These are phyloP conservation scores for Hypomontagnella monticulosa DNA, from an alignment of 495 filamentous ascomycete species.

Conservation along the genomic window DNA sequence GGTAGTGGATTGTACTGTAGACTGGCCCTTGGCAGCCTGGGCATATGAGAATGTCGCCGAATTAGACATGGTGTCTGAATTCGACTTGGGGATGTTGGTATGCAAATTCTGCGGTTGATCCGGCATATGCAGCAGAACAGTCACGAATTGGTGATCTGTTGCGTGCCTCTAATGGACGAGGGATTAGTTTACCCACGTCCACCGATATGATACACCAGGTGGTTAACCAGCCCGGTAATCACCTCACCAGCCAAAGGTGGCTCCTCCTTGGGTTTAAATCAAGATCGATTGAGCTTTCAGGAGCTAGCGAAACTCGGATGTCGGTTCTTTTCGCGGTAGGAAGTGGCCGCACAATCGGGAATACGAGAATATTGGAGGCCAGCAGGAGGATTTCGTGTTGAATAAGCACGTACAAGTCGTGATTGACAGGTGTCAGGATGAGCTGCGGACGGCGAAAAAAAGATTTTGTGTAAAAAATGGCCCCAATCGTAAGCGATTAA, in stretches of 20 bases:
- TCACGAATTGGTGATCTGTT: constrained; percentile 33
- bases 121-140: constrained; percentile 26
- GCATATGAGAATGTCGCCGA: constrained; percentile 84
- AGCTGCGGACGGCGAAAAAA: constrained; percentile 33
- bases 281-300: constrained; percentile 29
- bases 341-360: constrained; percentile 1
- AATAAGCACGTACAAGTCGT: constrained; percentile 16
- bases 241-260: constrained; percentile 34
- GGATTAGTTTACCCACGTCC: constrained; percentile 41
- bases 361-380: constrained; percentile 17
- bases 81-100: constrained; percentile 36
- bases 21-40: constrained; percentile 85
- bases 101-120: constrained; percentile 17
- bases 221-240: constrained; percentile 38
- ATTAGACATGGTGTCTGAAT: constrained; percentile 49
- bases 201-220: constrained; percentile 44
- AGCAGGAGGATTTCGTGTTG: constrained; percentile 28
- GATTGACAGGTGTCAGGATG: constrained; percentile 23
- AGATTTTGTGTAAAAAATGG: constrained; percentile 31
- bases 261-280: constrained; percentile 25
- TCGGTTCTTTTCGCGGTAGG: not conserved
- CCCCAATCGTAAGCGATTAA: constrained; percentile 37
- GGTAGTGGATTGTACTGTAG: constrained; percentile 40
- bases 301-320: constrained; percentile 18
- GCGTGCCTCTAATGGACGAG: constrained; percentile 42